These are phyloP conservation scores for Diaporthe caulivora DNA, from an alignment of 2,329 filamentous ascomycete genomes.

Conservation along the genomic window DNA sequence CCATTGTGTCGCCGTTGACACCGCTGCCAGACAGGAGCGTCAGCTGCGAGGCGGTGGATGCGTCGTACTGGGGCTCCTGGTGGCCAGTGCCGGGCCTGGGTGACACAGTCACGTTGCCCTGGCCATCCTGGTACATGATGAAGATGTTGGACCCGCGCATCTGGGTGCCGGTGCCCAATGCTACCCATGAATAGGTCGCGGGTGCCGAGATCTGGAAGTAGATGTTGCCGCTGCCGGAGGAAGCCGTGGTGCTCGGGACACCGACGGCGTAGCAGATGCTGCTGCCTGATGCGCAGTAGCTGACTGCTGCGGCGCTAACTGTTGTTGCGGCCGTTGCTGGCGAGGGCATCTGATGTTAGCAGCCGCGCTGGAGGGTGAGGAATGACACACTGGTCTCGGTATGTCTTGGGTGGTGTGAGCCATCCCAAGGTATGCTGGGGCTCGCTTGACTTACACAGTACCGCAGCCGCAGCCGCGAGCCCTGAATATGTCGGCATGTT, in stretches of 20 bases:
- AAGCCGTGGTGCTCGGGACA: constrained; percentile 63
- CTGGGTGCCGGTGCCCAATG: constrained; percentile 65
- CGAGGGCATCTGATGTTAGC: neutral
- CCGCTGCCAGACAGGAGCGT: constrained; percentile 71
- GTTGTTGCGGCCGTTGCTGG: constrained; percentile 43
- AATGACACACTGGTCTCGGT: neutral
- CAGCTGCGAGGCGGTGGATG: constrained; percentile 54
- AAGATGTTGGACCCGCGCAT: constrained; percentile 74
- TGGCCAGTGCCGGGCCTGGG: constrained; percentile 64
- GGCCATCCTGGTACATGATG: constrained; percentile 70
- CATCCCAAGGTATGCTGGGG: neutral
- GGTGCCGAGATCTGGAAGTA: constrained; percentile 73
- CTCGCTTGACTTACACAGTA: constrained; percentile 34
- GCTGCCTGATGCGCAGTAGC: constrained; percentile 56
- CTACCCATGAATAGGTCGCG: constrained; percentile 66
- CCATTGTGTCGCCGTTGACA: constrained; percentile 63
- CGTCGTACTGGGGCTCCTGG: constrained; percentile 60
- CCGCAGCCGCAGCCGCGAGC: constrained; percentile 32
- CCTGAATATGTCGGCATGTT: constrained; percentile 24
- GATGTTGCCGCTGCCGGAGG: constrained; percentile 65
- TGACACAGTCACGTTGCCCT: constrained; percentile 72
- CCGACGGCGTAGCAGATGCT: constrained; percentile 69
- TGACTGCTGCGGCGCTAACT: constrained; percentile 46
- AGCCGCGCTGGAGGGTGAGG: neutral
- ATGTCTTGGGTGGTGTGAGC: too few relatives aligned